These are phyloP conservation scores for Pichia thaimueangensis DNA, from an alignment of 805 yeast species.

Conservation along the genomic window DNA sequence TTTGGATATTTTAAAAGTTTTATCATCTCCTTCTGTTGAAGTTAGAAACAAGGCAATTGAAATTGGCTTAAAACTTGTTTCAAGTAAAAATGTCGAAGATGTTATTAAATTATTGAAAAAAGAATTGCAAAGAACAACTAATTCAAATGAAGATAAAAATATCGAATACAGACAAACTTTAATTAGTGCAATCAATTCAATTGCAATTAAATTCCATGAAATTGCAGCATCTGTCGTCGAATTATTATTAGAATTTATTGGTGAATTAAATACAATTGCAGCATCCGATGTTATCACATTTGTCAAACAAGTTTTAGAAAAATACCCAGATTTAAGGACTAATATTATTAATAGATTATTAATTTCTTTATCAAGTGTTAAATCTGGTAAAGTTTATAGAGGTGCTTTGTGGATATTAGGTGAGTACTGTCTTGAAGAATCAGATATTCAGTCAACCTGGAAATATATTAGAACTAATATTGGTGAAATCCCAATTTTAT, in stretches of 20 bases:
- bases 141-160: constrained; percentile 69
- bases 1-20: constrained; percentile 78
- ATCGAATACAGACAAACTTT: constrained; percentile 83
- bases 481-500: constrained; percentile 87
- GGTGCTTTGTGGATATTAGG: constrained; percentile 96
- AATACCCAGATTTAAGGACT: constrained; percentile 72
- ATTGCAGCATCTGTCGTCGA: constrained; percentile 90
- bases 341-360: constrained; percentile 60
- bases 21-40: constrained; percentile 84
- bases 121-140: constrained; percentile 72
- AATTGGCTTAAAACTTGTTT: constrained; percentile 71
- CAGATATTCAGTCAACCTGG: constrained; percentile 80
- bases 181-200: constrained; percentile 80
- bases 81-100: constrained; percentile 88
- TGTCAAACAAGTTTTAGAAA: constrained; percentile 90
- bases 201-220: constrained; percentile 83
- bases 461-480: constrained; percentile 70
- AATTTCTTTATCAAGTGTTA: constrained; percentile 54
- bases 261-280: constrained; percentile 76
- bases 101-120: constrained; percentile 87
- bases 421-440: constrained; percentile 72
- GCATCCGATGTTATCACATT: constrained; percentile 89
- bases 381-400: constrained; percentile 85
- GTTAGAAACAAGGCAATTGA: constrained; percentile 85
- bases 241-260: constrained; percentile 75